Percentiles rank a stretch among this genome's conserved stretches.
Conservation (phyloP, 2,329 filamentous ascomycete species). For the Scytalidium lignicola region DNA sequence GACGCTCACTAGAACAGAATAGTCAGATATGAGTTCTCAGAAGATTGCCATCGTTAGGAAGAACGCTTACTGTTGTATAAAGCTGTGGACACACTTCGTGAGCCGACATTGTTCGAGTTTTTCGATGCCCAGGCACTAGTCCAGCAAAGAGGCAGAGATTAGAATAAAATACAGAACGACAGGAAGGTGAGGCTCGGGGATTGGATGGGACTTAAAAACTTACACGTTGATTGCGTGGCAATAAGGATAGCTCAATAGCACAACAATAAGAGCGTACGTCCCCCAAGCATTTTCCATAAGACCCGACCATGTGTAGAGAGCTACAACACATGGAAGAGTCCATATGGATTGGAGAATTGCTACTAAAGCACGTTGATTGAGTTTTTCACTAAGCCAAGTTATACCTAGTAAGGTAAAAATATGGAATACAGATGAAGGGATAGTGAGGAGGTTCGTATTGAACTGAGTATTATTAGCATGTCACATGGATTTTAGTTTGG, state of each 20-base stretch:
- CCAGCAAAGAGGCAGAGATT: slow-evolving; percentile 15
- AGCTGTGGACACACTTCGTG: slow-evolving; percentile 33
- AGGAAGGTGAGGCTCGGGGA: too few relatives aligned
- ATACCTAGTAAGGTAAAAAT: slow-evolving; percentile 40
- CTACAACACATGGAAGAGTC: slow-evolving; percentile 35
- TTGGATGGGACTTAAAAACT: background rate
- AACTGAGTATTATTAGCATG: slow-evolving; percentile 26
- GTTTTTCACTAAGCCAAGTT: slow-evolving; percentile 38
- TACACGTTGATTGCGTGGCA: slow-evolving; percentile 9
- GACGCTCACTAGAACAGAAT: slow-evolving; percentile 28
- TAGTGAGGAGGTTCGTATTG: slow-evolving; percentile 40
- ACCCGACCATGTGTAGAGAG: slow-evolving; percentile 26
- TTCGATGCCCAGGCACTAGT: slow-evolving; percentile 31
- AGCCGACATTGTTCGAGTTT: slow-evolving; percentile 34
- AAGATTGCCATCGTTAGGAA: background rate
- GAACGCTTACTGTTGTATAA: slow-evolving; percentile 42
- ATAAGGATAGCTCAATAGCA: slow-evolving; percentile 25
- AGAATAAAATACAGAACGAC: too few relatives aligned
- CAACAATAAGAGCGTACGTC: slow-evolving; percentile 31
- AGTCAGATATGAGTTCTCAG: background rate
- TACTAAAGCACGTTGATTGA: slow-evolving; percentile 33
- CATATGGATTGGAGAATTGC: slow-evolving; percentile 32
- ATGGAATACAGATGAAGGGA: slow-evolving; percentile 40
- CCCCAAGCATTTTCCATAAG: slow-evolving; percentile 27
- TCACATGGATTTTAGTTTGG: background rate